These are phyloP conservation scores for Spergularia azorica DNA, from an alignment of 179 eudicot species.

Conservation along the genomic window DNA sequence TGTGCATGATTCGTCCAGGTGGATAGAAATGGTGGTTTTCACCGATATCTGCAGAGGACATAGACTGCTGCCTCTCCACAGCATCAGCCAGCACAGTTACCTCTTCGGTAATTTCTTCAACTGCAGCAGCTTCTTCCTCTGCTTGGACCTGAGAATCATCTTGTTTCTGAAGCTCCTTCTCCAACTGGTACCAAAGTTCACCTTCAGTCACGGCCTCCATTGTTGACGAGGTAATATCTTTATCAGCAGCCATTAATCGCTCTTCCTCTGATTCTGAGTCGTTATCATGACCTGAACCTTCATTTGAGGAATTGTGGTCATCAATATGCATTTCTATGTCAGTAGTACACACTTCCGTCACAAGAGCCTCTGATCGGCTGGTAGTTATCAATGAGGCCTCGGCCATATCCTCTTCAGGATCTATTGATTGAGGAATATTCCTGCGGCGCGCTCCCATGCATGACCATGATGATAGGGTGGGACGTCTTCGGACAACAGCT, in stretches of 20 bases:
- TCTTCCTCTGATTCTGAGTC: conserved; percentile 69
- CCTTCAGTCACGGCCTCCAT: conserved; percentile 71
- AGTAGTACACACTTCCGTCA: conserved; percentile 33
- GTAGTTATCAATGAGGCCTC: conserved; percentile 47
- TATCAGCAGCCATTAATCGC: conserved; percentile 43
- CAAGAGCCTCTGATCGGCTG: conserved; percentile 48
- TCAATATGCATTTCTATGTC: conserved; percentile 27
- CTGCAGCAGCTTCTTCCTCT: conserved; percentile 70
- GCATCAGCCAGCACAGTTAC: conserved; percentile 59
- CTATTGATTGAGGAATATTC: conserved; percentile 40
- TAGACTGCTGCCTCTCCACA: conserved; percentile 51
- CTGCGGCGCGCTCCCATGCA: conserved; percentile 97
- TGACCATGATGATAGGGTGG: conserved; percentile 81
- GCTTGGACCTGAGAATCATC: conserved; percentile 39
- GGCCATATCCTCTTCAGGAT: conserved; percentile 42
- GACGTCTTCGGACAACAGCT: conserved; percentile 87
- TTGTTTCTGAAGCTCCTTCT: conserved; percentile 69
- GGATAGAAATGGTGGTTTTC: conserved; percentile 80
- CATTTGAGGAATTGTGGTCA: conserved; percentile 44
- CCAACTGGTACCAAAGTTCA: conserved; percentile 78
- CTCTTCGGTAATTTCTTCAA: conserved; percentile 64
- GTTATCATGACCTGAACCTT: conserved; percentile 46
- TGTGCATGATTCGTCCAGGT: conserved; percentile 89
- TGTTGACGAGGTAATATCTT: conserved; percentile 48
- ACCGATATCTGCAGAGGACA: conserved; percentile 48